Percentiles rank a stretch among this genome's conserved stretches.
phyloP scores from a whole-genome alignment of 2,329 filamentous ascomycete genomes.

The Arthrobotrys musiformis region DNA sequence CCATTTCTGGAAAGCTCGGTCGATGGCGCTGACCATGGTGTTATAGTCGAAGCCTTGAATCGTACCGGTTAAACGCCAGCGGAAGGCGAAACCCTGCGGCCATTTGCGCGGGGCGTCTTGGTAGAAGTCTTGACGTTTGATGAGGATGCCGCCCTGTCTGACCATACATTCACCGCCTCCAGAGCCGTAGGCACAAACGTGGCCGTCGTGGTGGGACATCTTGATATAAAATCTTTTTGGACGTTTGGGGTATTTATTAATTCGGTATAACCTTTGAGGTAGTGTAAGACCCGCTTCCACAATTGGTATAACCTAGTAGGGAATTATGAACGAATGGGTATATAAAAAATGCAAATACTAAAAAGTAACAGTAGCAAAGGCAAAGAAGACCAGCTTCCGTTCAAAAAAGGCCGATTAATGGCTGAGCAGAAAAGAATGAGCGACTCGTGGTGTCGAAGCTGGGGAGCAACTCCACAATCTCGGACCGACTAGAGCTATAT shows the following conservation, averaged over 20 bases:
- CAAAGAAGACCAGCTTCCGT: conserved; percentile 17
- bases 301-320: not conserved
- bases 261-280: not conserved
- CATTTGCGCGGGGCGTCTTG: conserved; percentile 12
- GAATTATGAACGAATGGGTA: not conserved
- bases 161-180: not conserved
- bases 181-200: conserved; percentile 3
- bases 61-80: conserved; percentile 12
- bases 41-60: conserved; percentile 10
- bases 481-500: not conserved
- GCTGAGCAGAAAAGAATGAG: not conserved
- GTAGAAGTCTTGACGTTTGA: conserved; percentile 20
- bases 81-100: conserved; percentile 21
- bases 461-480: not conserved
- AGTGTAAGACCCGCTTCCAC: conserved; percentile 10
- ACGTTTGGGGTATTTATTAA: not conserved
- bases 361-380: not conserved
- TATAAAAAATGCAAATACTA: not conserved
- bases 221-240: not conserved
- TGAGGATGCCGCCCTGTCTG: not conserved
- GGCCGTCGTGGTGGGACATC: not conserved
- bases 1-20: conserved; percentile 27
- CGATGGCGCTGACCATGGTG: conserved; percentile 9
- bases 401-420: not conserved
- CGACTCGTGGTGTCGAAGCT: not conserved